Conservation (phyloP, 176 grass and related monocot genomes). For the Bonia amplexicaulis region DNA sequence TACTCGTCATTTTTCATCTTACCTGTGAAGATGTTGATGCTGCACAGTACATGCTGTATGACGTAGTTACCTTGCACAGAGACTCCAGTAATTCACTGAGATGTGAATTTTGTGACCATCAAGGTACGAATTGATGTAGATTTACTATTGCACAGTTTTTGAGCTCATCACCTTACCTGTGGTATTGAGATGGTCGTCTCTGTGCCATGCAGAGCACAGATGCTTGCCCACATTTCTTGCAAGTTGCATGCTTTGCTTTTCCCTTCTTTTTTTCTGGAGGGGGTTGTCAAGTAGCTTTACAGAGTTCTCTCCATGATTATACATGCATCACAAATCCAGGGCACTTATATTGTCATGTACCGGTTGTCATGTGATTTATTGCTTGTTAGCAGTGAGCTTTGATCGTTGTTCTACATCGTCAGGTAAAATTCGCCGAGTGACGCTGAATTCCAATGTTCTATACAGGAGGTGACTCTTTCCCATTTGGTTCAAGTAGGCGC, state of each 20-base stretch:
- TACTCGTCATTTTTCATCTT: background rate
- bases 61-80: background rate
- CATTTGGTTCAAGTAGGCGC: background rate
- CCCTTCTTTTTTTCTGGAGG: background rate
- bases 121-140: background rate
- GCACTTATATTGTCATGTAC: background rate
- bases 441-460: background rate
- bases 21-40: background rate
- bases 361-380: background rate
- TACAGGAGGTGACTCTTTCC: background rate
- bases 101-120: background rate
- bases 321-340: background rate
- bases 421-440: background rate
- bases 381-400: background rate
- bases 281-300: background rate
- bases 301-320: background rate
- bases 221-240: background rate
- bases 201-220: background rate
- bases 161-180: background rate
- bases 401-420: too few relatives aligned
- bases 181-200: background rate
- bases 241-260: background rate
- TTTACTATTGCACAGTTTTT: background rate
- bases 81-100: background rate
- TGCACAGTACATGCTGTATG: background rate